Evolutionary conservation across 495 filamentous ascomycete species (phyloP).

Genomic region (Aspergillus ellipticus): DNA sequence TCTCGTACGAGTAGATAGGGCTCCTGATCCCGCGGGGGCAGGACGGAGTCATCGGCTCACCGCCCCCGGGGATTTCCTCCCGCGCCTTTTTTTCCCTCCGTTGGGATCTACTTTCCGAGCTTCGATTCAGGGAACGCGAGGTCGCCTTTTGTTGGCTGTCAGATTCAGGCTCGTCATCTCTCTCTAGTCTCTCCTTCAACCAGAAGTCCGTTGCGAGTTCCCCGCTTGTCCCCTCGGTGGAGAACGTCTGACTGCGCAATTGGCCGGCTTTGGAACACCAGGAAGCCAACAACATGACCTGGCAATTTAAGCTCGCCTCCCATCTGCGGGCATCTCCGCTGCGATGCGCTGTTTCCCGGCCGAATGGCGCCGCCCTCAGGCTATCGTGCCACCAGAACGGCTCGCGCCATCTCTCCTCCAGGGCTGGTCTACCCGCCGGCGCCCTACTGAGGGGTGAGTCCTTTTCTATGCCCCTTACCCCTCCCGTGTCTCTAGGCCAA

Average conservation of each 20-base stretch:
- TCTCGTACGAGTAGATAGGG: too few relatives aligned
- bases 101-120: not conserved
- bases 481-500: slow-evolving; percentile 9
- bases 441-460: not conserved
- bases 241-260: slow-evolving; percentile 14
- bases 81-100: not conserved
- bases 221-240: slow-evolving; percentile 14
- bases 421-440: slow-evolving; percentile 24
- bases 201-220: slow-evolving; percentile 4
- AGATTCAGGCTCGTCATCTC: not conserved
- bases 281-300: slow-evolving; percentile 27
- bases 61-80: not conserved
- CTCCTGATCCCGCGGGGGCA: not conserved
- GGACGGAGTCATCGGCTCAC: not conserved
- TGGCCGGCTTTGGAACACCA: slow-evolving; percentile 3
- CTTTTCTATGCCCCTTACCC: not conserved
- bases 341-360: slow-evolving; percentile 31
- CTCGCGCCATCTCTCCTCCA: slow-evolving; percentile 20
- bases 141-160: not conserved
- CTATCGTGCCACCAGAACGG: slow-evolving; percentile 8
- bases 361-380: slow-evolving; percentile 24
- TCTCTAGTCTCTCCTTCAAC: slow-evolving; percentile 4
- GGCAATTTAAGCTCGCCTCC: slow-evolving; percentile 34
- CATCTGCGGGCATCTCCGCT: slow-evolving; percentile 36
- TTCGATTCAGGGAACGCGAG: not conserved